Percentiles rank a stretch among this genome's conserved stretches.
phyloP scores from a whole-genome alignment of 1,284 basidiomycete genomes.

The Tilletia indica region DNA sequence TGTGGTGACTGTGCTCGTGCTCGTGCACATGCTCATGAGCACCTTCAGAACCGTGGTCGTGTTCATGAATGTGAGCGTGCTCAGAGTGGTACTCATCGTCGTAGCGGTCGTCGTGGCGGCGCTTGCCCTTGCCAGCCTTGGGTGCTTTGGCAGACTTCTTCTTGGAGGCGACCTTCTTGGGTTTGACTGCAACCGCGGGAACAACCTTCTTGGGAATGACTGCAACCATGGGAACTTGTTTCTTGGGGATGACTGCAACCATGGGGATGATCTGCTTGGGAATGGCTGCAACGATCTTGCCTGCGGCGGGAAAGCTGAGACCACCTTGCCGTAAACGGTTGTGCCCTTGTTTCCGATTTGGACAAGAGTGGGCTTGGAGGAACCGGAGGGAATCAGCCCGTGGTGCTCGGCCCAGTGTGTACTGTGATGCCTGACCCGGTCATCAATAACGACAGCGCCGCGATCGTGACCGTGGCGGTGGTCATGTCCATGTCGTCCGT shows the following conservation, averaged over 20 bases:
- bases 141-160: background rate
- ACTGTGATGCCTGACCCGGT: constrained; percentile 13
- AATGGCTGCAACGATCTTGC: background rate
- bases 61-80: constrained; percentile 6
- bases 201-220: constrained; percentile 5
- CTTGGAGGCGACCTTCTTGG: background rate
- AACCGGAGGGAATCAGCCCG: constrained; percentile 4
- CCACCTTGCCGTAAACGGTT: background rate
- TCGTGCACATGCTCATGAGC: constrained; percentile 23
- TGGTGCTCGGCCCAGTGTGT: constrained; percentile 18
- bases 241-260: background rate
- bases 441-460: background rate
- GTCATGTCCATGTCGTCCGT: background rate
- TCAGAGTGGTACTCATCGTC: background rate
- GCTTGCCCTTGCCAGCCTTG: constrained; percentile 11
- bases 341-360: constrained; percentile 3
- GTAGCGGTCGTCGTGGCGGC: background rate
- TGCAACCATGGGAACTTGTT: background rate
- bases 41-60: constrained; percentile 20
- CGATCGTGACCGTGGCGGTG: background rate
- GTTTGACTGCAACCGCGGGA: background rate
- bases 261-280: background rate
- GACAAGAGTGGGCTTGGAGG: background rate
- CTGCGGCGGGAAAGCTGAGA: no score
- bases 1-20: constrained; percentile 22